phyloP scores from a whole-genome alignment of 495 filamentous ascomycete genomes.

The Aspergillus carlsbadensis region DNA sequence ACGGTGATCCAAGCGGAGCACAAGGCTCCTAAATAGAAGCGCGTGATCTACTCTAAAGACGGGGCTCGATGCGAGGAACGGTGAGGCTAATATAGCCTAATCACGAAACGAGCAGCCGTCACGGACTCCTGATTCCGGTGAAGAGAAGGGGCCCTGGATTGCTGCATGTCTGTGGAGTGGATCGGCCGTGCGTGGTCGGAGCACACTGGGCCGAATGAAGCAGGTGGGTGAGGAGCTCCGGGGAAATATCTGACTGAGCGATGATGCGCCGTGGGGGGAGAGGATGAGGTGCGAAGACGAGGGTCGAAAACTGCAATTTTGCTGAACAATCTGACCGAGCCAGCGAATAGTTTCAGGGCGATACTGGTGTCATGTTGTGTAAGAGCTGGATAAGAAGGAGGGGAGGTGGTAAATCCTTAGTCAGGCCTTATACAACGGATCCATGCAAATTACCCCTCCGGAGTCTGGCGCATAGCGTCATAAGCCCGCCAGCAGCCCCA shows the following conservation, averaged over 20 bases:
- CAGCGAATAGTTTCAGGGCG: no score
- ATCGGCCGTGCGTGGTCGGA: conserved; percentile 33
- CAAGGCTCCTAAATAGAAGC: not conserved
- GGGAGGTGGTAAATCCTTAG: not conserved
- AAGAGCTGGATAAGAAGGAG: not conserved
- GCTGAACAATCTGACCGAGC: no score
- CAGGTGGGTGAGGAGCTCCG: conserved; percentile 10
- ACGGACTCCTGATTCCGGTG: conserved; percentile 17
- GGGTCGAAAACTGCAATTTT: no score
- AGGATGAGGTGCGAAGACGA: not conserved
- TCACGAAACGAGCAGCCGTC: conserved; percentile 1
- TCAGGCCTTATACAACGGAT: not conserved
- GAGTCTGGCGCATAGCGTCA: conserved; percentile 17
- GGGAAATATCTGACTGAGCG: conserved; percentile 2
- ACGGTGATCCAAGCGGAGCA: not conserved
- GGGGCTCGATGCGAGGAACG: conserved; percentile 1
- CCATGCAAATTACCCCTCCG: conserved; percentile 2
- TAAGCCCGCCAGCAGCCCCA: conserved; percentile 6
- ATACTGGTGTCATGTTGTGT: no score
- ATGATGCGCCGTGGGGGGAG: not conserved
- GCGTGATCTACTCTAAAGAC: not conserved
- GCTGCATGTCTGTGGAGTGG: conserved; percentile 26
- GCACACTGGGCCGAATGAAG: conserved; percentile 36
- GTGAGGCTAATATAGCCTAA: conserved; percentile 5
- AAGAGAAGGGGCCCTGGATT: conserved; percentile 11